Evolutionary conservation across 208 protist genomes (phyloP), one percentile per base, ranked within the genome.

Genomic region (Trypanosoma lewisi): DNA sequence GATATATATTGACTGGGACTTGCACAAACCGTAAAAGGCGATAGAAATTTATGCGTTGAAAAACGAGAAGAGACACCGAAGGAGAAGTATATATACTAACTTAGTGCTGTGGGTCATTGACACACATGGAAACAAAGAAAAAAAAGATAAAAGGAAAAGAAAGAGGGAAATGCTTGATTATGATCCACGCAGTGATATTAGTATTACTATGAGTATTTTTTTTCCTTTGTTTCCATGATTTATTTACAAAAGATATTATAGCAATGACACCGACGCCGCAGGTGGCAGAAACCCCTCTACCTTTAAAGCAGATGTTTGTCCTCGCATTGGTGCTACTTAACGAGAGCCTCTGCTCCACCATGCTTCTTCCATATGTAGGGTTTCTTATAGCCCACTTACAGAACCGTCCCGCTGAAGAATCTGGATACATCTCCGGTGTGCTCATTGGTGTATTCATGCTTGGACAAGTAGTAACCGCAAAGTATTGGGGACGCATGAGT

Each of bases 281-380:
- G 16, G 5, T 21, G n/a, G 33, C n/a, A 49, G 71, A 67, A 0
- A 87, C 77, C 1, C 80, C 82, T 23, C 75, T 92, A 9, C 85
- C 77, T 5, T 48, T 80, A 6, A 65, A 60, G 19, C 85, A 89
- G 52, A 77, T 87, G 63, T 59, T 83, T 7, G 56, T 75, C 17
- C 77, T 92, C 64, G 73, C 69, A 5, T 70, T 92, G 47, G 77
- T 89, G 2, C 51, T 87, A 3, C 57, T 89, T 48, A 92, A 78
- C 55, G 80, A 89, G 53, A 82, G 79, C 34, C 60, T 92, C 0
- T 82, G 75, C 37, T 66, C 53, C 8, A 82, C 73, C 23, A 88
- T 93, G 73, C 68, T 86, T 33, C 54, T 78, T 33, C 86, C 82
- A 21, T 88, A 88, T 63, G 69, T 93, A 4, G 77, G 73, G 16